Percentiles rank a stretch among this genome's conserved stretches.
These are phyloP conservation scores for Capniomyces stellatus DNA, from an alignment of 371 early-diverging fungal genomes.

Conservation along the genomic window DNA sequence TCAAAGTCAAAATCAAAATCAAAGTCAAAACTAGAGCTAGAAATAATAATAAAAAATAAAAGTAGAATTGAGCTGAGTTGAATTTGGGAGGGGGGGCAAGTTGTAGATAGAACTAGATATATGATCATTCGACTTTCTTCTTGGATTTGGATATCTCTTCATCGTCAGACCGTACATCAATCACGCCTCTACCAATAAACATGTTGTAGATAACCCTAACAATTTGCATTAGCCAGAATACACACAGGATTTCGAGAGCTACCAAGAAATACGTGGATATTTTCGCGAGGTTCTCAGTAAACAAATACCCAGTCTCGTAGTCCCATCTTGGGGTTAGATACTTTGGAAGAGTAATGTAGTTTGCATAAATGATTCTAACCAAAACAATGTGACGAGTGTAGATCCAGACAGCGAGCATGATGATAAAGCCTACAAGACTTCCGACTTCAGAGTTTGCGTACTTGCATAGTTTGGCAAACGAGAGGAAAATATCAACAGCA, in stretches of 20 bases:
- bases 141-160: no score
- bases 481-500: constrained; percentile 54
- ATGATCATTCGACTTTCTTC: no score
- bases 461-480: constrained; percentile 51
- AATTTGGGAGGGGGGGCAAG: no score
- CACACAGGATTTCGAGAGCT: neutral
- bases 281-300: neutral
- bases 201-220: neutral
- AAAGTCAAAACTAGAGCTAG: no score
- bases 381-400: constrained; percentile 48
- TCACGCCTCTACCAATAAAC: neutral
- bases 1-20: no score
- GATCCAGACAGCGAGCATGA: constrained; percentile 60
- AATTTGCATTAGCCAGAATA: neutral
- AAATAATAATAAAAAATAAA: no score
- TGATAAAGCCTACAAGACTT: constrained; percentile 51
- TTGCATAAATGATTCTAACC: constrained; percentile 10
- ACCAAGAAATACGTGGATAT: neutral
- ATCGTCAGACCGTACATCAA: neutral
- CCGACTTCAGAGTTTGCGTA: constrained; percentile 36
- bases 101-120: no score
- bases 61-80: no score
- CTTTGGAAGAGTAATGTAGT: neutral
- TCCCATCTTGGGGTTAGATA: neutral
- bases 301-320: neutral